Evolutionary conservation across 2,329 filamentous ascomycete species (phyloP).

Genomic region (Fusarium mangiferae): DNA sequence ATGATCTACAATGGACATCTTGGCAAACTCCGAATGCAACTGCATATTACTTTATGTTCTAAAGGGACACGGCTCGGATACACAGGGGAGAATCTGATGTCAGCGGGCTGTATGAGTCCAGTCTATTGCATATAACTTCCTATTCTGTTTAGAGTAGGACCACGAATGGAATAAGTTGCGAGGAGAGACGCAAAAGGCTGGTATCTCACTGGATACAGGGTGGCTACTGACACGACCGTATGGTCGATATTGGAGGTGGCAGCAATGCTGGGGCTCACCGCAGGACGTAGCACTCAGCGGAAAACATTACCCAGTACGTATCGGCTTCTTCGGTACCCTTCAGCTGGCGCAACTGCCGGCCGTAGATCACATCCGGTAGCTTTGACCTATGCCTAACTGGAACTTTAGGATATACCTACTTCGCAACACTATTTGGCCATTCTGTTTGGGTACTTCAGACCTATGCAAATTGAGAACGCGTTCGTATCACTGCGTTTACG

Average conservation of each 20-base stretch:
- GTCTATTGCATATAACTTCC: neutral
- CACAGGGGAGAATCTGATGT: neutral
- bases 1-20: neutral
- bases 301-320: neutral
- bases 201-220: neutral
- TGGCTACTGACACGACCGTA: too few species aligned
- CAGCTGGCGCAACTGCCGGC: neutral
- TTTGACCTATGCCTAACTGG: accelerated
- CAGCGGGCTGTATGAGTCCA: neutral
- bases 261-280: neutral
- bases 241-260: neutral
- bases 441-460: accelerated
- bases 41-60: neutral
- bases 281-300: neutral
- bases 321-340: accelerated
- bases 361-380: neutral
- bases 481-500: accelerated
- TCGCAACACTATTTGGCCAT: accelerated
- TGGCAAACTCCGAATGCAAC: neutral
- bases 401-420: neutral
- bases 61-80: accelerated
- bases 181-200: too few species aligned
- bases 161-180: neutral
- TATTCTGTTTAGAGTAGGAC: neutral
- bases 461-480: accelerated